Conservation (phyloP, 2,329 filamentous ascomycete species). For the Boeremia lycopersici region DNA sequence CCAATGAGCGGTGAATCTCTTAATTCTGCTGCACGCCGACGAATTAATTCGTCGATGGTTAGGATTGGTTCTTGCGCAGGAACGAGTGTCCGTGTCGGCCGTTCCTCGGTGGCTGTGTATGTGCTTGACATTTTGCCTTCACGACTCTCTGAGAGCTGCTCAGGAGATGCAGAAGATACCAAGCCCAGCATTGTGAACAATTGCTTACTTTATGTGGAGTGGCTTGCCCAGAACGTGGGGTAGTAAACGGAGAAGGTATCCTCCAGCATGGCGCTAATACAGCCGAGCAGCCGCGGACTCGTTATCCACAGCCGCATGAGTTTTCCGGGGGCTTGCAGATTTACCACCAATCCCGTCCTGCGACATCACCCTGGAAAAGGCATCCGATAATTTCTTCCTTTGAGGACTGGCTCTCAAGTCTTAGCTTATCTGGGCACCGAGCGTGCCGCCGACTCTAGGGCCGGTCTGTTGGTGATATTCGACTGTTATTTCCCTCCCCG, state of each 20-base stretch:
- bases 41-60: conserved; percentile 36
- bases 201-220: conserved; percentile 17
- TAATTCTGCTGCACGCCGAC: conserved; percentile 26
- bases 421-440: conserved; percentile 1
- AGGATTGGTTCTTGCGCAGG: conserved; percentile 19
- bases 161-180: conserved; percentile 3
- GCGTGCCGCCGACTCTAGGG: neutral
- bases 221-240: conserved; percentile 9
- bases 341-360: conserved; percentile 14
- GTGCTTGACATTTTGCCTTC: conserved; percentile 21
- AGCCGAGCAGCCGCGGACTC: conserved; percentile 5
- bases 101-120: conserved; percentile 14
- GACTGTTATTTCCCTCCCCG: neutral
- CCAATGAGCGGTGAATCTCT: conserved; percentile 27
- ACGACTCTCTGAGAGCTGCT: neutral
- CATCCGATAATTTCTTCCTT: neutral
- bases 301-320: conserved; percentile 16
- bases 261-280: neutral
- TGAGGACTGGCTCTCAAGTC: neutral
- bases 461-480: neutral
- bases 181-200: conserved; percentile 9
- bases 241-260: conserved; percentile 14
- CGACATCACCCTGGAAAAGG: neutral
- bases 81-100: conserved; percentile 5
- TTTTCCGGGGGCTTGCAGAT: conserved; percentile 11